Conservation (phyloP, 2,329 filamentous ascomycete species). For the Fusarium humuli region DNA sequence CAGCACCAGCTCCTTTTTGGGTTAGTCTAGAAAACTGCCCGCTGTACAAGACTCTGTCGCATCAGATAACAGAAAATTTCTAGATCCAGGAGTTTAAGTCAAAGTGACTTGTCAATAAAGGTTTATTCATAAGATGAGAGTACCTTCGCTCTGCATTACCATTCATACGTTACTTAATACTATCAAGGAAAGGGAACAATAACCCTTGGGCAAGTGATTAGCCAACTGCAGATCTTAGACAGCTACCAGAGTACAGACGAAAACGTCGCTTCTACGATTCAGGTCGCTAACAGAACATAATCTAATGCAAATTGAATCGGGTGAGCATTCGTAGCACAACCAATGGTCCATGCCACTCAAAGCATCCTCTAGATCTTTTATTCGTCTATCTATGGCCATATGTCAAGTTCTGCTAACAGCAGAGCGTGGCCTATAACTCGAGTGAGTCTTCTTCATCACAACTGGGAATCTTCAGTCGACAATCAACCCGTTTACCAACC, state of each 20-base stretch:
- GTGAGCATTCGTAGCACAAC: not conserved
- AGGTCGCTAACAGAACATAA: not conserved
- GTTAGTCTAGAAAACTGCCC: slow-evolving; percentile 6
- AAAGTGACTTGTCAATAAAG: not conserved
- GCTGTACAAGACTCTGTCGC: not conserved
- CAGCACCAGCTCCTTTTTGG: slow-evolving; percentile 28
- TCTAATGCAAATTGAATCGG: not conserved
- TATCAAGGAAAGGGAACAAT: not conserved
- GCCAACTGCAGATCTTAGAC: not conserved
- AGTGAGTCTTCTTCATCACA: slow-evolving; percentile 47
- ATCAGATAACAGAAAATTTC: not conserved
- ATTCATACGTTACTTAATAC: not conserved
- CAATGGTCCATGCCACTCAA: not conserved
- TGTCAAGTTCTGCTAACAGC: slow-evolving; percentile 33
- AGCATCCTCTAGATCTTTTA: slow-evolving; percentile 13
- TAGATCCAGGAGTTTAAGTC: not conserved
- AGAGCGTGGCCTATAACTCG: slow-evolving; percentile 39
- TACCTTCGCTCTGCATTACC: not conserved
- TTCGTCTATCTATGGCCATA: slow-evolving; percentile 36
- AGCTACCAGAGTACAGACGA: not conserved
- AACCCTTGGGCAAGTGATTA: not conserved
- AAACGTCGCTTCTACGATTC: not conserved
- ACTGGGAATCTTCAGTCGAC: slow-evolving; percentile 47
- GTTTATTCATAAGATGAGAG: not conserved
- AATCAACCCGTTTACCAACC: slow-evolving; percentile 42